Evolutionary conservation across 2,329 filamentous ascomycete species (phyloP).

Genomic region (Dothistroma septosporum): DNA sequence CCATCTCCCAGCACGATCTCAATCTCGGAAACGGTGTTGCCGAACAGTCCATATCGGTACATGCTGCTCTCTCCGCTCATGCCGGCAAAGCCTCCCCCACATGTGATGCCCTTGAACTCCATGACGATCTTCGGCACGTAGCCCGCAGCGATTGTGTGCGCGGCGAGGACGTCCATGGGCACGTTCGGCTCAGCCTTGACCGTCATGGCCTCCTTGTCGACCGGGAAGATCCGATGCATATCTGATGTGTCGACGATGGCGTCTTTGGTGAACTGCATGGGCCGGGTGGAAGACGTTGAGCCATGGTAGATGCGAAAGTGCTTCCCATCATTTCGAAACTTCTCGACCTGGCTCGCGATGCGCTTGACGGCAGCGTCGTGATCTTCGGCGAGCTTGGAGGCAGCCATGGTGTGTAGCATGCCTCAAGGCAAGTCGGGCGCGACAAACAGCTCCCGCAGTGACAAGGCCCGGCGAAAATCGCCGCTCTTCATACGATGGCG

Average conservation of each 20-base stretch:
- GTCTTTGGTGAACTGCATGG: slow-evolving; percentile 35
- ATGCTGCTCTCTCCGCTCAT: slow-evolving; percentile 65
- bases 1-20: slow-evolving; percentile 64
- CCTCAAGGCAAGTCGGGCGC: background rate
- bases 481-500: background rate
- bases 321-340: slow-evolving; percentile 50
- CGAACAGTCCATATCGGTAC: slow-evolving; percentile 65
- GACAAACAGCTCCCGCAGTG: too few species aligned
- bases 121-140: slow-evolving; percentile 64
- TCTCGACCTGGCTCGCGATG: slow-evolving; percentile 46
- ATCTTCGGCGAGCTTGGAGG: slow-evolving; percentile 20
- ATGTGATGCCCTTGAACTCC: slow-evolving; percentile 70
- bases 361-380: slow-evolving; percentile 37
- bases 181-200: slow-evolving; percentile 69
- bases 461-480: too few species aligned
- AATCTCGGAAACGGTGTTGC: slow-evolving; percentile 57
- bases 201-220: slow-evolving; percentile 53
- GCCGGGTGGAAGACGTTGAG: slow-evolving; percentile 70
- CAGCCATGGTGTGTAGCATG: background rate
- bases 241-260: slow-evolving; percentile 60
- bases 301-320: slow-evolving; percentile 73
- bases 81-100: slow-evolving; percentile 64
- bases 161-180: slow-evolving; percentile 61
- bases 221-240: slow-evolving; percentile 58
- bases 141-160: slow-evolving; percentile 52